Base-by-base conservation (phyloP, 805 yeast genomes). In the Lipomyces yamadae region DNA sequence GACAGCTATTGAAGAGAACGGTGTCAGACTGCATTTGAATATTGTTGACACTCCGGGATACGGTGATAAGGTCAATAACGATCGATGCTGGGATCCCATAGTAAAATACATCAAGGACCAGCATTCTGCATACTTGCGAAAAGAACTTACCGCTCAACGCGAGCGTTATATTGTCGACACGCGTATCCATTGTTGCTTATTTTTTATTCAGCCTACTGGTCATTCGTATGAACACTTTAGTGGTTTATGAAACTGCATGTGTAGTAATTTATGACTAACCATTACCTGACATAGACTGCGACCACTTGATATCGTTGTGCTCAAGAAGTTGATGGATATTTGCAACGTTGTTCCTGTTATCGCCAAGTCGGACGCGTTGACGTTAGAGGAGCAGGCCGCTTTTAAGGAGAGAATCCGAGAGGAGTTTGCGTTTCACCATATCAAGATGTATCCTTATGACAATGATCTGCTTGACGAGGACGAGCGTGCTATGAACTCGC, bases 31-130 rank as follows among this genome's bases (percentile, higher is more conserved):
- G 77, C 89, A 89, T 74, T 81, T 95, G 70, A 93, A 92, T 74
- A 87, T 95, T 64, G 91, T 95, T 76, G 99, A 95, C 77, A 95
- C 99, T 2, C 98, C 98, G 29, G 98, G 98, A 15, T 95, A 92
- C 82, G 98, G 97, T 52, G 99, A 95, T 82, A 97, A 91, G 80
- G 90, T 95, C 52, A 73, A 73, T 63, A 91, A 90, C 77, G 79
- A 86, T 29, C 86, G 88, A 69, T 81, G 91, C 58, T 90, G 98
- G 97, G 88, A 86, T 77, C 97, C 98, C 66, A 90, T 95, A 70
- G 89, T 93, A 65, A 93, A 92, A 68, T 97, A 94, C 79, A 88
- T 95, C 76, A 89, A 92, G 77, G 79, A 82, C 69, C 88, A 98
- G 78, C 95, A 89, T 77, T 97, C 95, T 78, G 84, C 85, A 70